A percentile compares a stretch with the other conserved stretches of the same genome.
Evolutionary conservation across 768 basidiomycete genomes (phyloP).

Genomic region (Amanita polypyramis): DNA sequence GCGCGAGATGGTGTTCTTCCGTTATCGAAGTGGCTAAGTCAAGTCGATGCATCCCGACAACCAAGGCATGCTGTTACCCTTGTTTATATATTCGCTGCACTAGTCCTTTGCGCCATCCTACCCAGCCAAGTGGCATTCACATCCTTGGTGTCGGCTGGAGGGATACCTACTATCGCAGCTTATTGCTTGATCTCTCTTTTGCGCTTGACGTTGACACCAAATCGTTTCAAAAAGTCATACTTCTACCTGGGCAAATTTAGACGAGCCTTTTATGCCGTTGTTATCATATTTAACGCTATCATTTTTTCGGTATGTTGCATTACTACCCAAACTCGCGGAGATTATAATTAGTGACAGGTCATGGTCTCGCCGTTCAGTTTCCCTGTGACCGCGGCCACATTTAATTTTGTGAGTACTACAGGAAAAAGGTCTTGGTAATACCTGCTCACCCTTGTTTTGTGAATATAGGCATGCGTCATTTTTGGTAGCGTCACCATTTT

Average conservation of each 20-base stretch:
- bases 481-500: constrained; percentile 73
- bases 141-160: constrained; percentile 80
- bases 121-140: constrained; percentile 90
- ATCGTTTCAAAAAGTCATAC: constrained; percentile 61
- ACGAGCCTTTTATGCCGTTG: constrained; percentile 57
- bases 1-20: constrained; percentile 93
- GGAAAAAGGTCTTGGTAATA: background rate
- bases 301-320: constrained; percentile 52
- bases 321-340: constrained; percentile 3
- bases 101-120: constrained; percentile 76
- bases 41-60: constrained; percentile 60
- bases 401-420: constrained; percentile 67
- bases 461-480: constrained; percentile 53
- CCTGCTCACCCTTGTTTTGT: background rate
- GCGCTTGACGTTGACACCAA: constrained; percentile 67
- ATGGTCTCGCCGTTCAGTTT: constrained; percentile 84
- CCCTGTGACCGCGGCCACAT: constrained; percentile 63
- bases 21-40: constrained; percentile 71
- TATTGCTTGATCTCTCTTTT: constrained; percentile 77
- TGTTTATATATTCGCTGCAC: constrained; percentile 70
- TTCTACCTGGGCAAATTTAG: constrained; percentile 63
- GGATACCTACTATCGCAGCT: constrained; percentile 78
- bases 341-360: constrained; percentile 33
- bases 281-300: constrained; percentile 63
- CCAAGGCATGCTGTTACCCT: constrained; percentile 82